Evolutionary conservation across 2,329 filamentous ascomycete genomes (phyloP).

Genomic region (Botrytis sinoallii): DNA sequence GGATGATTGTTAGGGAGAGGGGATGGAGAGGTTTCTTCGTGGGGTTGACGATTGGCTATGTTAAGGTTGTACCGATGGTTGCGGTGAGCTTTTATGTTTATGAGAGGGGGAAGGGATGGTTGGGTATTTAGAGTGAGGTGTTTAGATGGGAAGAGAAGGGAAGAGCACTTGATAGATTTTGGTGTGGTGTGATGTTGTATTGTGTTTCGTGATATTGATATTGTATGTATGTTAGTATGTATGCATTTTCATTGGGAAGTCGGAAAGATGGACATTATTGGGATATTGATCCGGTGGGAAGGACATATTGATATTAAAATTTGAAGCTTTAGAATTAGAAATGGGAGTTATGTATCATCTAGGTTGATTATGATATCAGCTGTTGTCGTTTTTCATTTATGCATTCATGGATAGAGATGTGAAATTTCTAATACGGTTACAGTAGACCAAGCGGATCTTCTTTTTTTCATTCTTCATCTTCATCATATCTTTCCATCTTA

Average conservation of each 20-base stretch:
- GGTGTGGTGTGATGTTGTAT: not conserved
- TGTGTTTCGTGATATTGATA: not conserved
- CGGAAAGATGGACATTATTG: not conserved
- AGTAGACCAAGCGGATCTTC: slow-evolving; percentile 1
- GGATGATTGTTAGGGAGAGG: slow-evolving; percentile 69
- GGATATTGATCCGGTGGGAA: not conserved
- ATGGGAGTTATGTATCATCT: not conserved
- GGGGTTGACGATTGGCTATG: slow-evolving; percentile 89
- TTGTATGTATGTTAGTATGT: slow-evolving; percentile 4
- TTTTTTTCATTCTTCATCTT: not conserved
- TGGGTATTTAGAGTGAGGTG: slow-evolving; percentile 57
- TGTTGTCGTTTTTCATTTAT: not conserved
- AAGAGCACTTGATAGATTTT: not conserved
- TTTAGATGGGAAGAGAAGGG: not conserved
- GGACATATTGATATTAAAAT: not conserved
- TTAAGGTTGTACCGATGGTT: slow-evolving; percentile 87
- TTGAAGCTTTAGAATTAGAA: not conserved
- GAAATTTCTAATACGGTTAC: not conserved
- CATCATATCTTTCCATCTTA: not conserved
- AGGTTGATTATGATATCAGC: not conserved
- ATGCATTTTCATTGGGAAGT: slow-evolving; percentile 1
- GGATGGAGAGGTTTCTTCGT: slow-evolving; percentile 86
- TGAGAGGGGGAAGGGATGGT: slow-evolving; percentile 58
- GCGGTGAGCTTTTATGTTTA: slow-evolving; percentile 69
- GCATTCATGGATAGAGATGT: not conserved